Evolutionary conservation across 1,284 basidiomycete species (phyloP).

Genomic region (Ceratobasidium theobromae): DNA sequence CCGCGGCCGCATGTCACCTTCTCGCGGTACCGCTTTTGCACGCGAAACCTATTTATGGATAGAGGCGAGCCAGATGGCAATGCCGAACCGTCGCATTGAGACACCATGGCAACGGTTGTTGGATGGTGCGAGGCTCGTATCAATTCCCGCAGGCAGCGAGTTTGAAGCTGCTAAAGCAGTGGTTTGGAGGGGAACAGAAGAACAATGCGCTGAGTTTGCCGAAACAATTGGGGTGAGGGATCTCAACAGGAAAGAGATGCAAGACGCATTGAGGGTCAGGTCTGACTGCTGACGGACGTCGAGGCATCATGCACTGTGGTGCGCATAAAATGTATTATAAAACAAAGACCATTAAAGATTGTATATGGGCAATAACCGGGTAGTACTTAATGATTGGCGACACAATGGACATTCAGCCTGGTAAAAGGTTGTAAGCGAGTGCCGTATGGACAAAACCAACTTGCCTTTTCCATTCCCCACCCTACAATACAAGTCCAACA

Average conservation of each 20-base stretch:
- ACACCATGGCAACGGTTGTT: slow-evolving; percentile 71
- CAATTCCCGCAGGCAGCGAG: slow-evolving; percentile 47
- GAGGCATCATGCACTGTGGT: neutral
- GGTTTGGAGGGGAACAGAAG: slow-evolving; percentile 40
- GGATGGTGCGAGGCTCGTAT: slow-evolving; percentile 66
- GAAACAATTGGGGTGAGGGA: slow-evolving; percentile 37
- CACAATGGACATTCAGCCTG: slow-evolving; percentile 87
- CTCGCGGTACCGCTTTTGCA: slow-evolving; percentile 58
- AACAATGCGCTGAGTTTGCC: slow-evolving; percentile 35
- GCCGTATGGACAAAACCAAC: slow-evolving; percentile 24
- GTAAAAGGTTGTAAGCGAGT: neutral
- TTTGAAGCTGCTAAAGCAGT: slow-evolving; percentile 38
- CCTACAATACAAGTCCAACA: slow-evolving; percentile 91
- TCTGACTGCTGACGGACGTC: slow-evolving; percentile 23
- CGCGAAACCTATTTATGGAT: slow-evolving; percentile 78
- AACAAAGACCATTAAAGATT: slow-evolving; percentile 58
- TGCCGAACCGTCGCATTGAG: slow-evolving; percentile 56
- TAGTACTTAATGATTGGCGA: slow-evolving; percentile 73
- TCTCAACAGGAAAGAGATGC: slow-evolving; percentile 28
- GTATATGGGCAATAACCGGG: slow-evolving; percentile 76
- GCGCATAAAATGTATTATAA: neutral
- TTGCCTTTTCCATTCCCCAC: slow-evolving; percentile 82
- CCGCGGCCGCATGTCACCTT: slow-evolving; percentile 55
- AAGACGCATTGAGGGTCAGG: slow-evolving; percentile 32
- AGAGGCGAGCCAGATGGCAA: slow-evolving; percentile 61